Evolutionary conservation across 345 rosid genomes (phyloP), one percentile per base, ranked within the genome.

Genomic region (Anacardium occidentale): DNA sequence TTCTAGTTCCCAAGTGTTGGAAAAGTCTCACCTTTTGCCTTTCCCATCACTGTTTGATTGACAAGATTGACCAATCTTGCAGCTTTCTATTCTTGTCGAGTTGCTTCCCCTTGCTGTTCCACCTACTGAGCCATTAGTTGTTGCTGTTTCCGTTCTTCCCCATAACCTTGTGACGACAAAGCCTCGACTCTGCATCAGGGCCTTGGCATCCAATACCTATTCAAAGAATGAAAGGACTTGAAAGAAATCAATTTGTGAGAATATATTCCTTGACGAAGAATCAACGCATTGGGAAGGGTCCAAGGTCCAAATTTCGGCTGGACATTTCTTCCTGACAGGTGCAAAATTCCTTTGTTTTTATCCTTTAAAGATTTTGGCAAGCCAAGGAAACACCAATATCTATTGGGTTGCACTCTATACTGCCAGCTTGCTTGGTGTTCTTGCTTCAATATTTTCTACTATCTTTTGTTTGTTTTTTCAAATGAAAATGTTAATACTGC

Each of bases 61-160:
- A 64, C 65, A 7, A 56, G 48, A 60, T 66, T 72, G 45, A 20
- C n/a, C 44, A 64, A 55, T 60, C 47, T 69, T 72, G 64, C 97
- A 92, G 97, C 75, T 94, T 25, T 85, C 90, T 73, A 74, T 94
- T 75, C 89, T 90, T 24, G 87, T 94, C 62, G 98, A 94, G 81
- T 80, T 92, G 77, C 87, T 94, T 71, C 98, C 98, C 4, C 82
- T 94, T 54, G 88, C 97, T 45, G 85, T 91, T 64, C 77, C 90
- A 67, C 85, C 91, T 3, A 84, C 66, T 34, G 85, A 88, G 20
- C 88, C 90, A 56, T 72, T 78, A 24, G 83, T 88, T 54, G 91
- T 90, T 26, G 97, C 90, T 22, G 94, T 94, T 20, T 89, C 96
- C 13, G 91, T 84, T 58, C 92, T 94, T 76, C 92, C 97, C 0